Evolutionary conservation across 208 protist genomes (phyloP).

Genomic region (Crithidia acanthocephali): DNA sequence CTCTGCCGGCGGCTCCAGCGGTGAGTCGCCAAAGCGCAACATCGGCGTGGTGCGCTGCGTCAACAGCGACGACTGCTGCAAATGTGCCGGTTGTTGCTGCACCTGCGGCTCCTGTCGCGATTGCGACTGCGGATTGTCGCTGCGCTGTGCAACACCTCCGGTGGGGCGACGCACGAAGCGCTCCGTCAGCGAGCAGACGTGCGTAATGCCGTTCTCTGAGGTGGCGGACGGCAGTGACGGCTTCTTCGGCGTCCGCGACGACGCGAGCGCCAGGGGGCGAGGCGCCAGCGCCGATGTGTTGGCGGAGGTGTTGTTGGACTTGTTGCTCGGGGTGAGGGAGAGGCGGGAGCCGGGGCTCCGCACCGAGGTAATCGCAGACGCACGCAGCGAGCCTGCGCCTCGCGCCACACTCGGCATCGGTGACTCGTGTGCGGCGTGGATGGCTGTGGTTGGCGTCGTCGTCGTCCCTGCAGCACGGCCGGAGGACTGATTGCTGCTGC

Average conservation of each 20-base stretch:
- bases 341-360: background rate
- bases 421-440: background rate
- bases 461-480: background rate
- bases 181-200: background rate
- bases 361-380: background rate
- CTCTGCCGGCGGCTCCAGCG: constrained; percentile 5
- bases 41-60: background rate
- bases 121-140: background rate
- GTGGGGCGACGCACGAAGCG: background rate
- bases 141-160: background rate
- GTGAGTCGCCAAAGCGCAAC: background rate
- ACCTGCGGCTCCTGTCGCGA: background rate
- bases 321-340: background rate
- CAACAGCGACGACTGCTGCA: background rate
- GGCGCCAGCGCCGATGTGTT: background rate
- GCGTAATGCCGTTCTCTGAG: background rate
- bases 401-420: constrained; percentile 8
- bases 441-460: background rate
- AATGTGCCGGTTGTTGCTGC: background rate
- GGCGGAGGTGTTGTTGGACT: background rate
- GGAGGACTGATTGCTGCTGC: constrained; percentile 3
- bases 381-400: background rate
- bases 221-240: background rate
- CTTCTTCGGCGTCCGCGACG: constrained; percentile 9
- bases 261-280: background rate